These are phyloP conservation scores for Penicillium soppii DNA, from an alignment of 495 filamentous ascomycete genomes.

Conservation along the genomic window DNA sequence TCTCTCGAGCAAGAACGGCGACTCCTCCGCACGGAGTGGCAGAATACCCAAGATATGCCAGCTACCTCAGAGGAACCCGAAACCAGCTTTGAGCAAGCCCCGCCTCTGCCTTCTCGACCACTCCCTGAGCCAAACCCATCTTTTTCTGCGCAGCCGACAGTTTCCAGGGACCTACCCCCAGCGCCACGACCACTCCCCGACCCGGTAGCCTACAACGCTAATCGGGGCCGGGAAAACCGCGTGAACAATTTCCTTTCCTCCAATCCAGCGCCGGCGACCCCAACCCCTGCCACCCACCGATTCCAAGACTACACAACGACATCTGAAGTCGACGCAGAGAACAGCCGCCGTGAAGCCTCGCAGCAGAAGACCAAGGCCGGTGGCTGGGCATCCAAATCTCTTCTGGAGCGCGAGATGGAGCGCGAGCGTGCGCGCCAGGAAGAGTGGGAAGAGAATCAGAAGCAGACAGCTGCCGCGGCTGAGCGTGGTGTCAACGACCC, in stretches of 20 bases:
- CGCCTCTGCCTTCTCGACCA: constrained; percentile 40
- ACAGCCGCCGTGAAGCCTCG: constrained; percentile 60
- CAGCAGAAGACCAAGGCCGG: constrained; percentile 71
- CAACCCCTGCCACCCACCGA: constrained; percentile 40
- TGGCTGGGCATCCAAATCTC: constrained; percentile 74
- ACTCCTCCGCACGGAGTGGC: constrained; percentile 69
- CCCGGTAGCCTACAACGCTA: constrained; percentile 28
- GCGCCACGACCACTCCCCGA: constrained; percentile 35
- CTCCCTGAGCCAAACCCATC: constrained; percentile 33
- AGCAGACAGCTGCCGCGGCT: constrained; percentile 60
- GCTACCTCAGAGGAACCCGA: constrained; percentile 15
- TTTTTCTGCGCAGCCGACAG: constrained; percentile 7
- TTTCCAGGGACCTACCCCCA: constrained; percentile 20
- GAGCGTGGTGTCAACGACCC: constrained; percentile 38
- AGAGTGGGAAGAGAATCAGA: constrained; percentile 94
- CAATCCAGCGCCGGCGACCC: constrained; percentile 46
- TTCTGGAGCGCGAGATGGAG: constrained; percentile 96
- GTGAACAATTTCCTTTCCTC: constrained; percentile 50
- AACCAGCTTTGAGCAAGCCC: constrained; percentile 33
- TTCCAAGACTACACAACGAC: constrained; percentile 58
- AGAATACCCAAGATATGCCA: constrained; percentile 45
- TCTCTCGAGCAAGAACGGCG: constrained; percentile 75
- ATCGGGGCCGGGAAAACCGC: constrained; percentile 30
- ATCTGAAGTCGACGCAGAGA: constrained; percentile 67
- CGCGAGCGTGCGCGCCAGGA: constrained; percentile 86